Conservation (phyloP, 768 basidiomycete genomes). For the Austroboletus eburneus region DNA sequence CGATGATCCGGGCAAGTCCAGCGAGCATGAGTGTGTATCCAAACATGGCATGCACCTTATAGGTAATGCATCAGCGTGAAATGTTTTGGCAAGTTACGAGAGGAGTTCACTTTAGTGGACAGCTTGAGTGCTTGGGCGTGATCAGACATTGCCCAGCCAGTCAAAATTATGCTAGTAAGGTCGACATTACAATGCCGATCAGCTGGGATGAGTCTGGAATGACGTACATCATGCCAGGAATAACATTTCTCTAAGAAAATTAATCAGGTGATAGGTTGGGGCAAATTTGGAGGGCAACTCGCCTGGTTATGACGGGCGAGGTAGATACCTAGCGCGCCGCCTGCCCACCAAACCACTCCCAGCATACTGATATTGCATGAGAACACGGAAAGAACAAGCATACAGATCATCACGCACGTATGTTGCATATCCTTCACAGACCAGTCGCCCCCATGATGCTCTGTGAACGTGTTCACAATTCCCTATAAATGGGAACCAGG, state of each 20-base stretch:
- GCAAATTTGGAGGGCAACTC: constrained; percentile 12
- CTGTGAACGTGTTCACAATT: constrained; percentile 87
- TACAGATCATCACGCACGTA: constrained; percentile 51
- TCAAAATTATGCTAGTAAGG: constrained; percentile 67
- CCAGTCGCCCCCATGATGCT: constrained; percentile 80
- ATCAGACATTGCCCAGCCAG: constrained; percentile 92
- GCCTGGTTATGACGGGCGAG: constrained; percentile 76
- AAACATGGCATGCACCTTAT: constrained; percentile 75
- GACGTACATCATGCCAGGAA: constrained; percentile 77
- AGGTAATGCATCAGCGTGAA: neutral
- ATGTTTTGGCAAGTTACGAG: neutral
- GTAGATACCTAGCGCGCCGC: constrained; percentile 84
- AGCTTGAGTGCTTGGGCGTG: constrained; percentile 83
- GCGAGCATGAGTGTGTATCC: constrained; percentile 86
- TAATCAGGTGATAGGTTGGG: neutral
- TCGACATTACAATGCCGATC: neutral
- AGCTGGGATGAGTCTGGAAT: neutral
- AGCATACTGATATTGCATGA: constrained; percentile 46
- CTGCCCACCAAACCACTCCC: constrained; percentile 69
- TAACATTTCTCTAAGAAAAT: constrained; percentile 57
- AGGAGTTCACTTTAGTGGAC: constrained; percentile 61
- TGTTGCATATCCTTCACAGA: constrained; percentile 94
- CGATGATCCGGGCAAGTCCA: constrained; percentile 73
- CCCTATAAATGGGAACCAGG: constrained; percentile 7
- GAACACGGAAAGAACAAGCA: neutral